These are phyloP conservation scores for Tephrocybe sp. DNA, from an alignment of 768 basidiomycete genomes.

Conservation along the genomic window DNA sequence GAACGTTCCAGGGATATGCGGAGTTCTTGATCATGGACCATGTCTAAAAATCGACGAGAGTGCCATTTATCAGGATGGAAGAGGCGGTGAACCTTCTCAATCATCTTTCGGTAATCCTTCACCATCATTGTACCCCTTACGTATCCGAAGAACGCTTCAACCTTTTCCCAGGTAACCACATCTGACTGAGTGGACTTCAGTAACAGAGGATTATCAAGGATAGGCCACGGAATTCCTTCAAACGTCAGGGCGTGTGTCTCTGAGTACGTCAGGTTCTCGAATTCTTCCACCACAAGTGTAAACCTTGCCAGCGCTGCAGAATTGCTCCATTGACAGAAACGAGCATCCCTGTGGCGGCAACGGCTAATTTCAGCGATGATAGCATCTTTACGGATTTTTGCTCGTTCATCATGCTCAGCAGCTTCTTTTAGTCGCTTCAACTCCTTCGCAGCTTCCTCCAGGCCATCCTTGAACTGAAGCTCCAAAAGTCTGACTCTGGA, in stretches of 20 bases:
- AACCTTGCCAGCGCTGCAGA: background rate
- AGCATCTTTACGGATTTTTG: background rate
- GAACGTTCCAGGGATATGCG: constrained; percentile 46
- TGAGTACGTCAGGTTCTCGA: background rate
- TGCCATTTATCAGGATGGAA: constrained; percentile 65
- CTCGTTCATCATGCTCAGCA: background rate
- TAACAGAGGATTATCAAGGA: background rate
- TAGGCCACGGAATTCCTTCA: constrained; percentile 5
- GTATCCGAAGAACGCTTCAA: constrained; percentile 52
- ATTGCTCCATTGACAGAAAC: background rate
- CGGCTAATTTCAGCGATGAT: background rate
- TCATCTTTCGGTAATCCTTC: constrained; percentile 44
- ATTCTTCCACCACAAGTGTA: background rate
- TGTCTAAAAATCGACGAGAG: constrained; percentile 44
- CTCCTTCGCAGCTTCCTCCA: constrained; percentile 1
- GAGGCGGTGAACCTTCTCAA: constrained; percentile 51
- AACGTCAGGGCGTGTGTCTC: background rate
- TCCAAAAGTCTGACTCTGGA: background rate
- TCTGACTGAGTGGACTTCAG: background rate
- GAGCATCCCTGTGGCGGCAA: constrained; percentile 9
- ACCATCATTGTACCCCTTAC: constrained; percentile 36
- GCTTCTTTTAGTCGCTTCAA: background rate
- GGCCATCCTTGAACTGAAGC: background rate
- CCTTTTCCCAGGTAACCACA: constrained; percentile 43
- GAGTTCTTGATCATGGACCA: constrained; percentile 41